A percentile compares a stretch with the other conserved stretches of the same genome.
Evolutionary conservation across 495 filamentous ascomycete species (phyloP).

Genomic region (Penicillium robsamsonii): DNA sequence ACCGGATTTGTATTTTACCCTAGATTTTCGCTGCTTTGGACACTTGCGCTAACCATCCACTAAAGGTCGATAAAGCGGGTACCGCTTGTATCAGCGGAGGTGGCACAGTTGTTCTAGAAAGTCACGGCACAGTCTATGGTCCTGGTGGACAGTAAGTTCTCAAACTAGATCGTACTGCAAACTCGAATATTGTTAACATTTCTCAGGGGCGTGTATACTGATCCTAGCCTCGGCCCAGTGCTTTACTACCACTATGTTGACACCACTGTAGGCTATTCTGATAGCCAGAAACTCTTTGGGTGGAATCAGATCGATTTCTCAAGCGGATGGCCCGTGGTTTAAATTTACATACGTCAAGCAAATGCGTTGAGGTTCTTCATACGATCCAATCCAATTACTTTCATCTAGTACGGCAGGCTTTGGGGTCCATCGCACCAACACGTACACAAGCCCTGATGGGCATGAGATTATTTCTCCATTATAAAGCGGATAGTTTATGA

Average conservation of each 20-base stretch:
- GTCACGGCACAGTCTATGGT: slow-evolving; percentile 65
- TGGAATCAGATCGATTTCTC: slow-evolving; percentile 65
- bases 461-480: too few relatives aligned
- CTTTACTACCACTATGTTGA: slow-evolving; percentile 75
- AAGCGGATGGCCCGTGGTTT: slow-evolving; percentile 64
- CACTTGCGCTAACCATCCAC: neutral
- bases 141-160: slow-evolving; percentile 64
- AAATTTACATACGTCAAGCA: neutral
- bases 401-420: too few relatives aligned
- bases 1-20: slow-evolving; percentile 50
- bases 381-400: too few relatives aligned
- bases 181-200: slow-evolving; percentile 11
- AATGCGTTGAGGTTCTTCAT: too few relatives aligned
- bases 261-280: slow-evolving; percentile 61
- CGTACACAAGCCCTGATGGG: too few relatives aligned
- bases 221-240: slow-evolving; percentile 49
- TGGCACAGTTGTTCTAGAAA: slow-evolving; percentile 62
- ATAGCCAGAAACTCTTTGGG: slow-evolving; percentile 64
- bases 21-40: neutral
- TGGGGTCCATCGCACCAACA: too few relatives aligned
- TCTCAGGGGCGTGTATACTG: slow-evolving; percentile 47
- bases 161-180: neutral
- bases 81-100: slow-evolving; percentile 57
- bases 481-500: too few relatives aligned
- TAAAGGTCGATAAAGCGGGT: slow-evolving; percentile 55